Percentiles rank a stretch among this genome's conserved stretches.
These are phyloP conservation scores for Cystofilobasidium bisporidii DNA, from an alignment of 768 basidiomycete genomes.

Conservation along the genomic window DNA sequence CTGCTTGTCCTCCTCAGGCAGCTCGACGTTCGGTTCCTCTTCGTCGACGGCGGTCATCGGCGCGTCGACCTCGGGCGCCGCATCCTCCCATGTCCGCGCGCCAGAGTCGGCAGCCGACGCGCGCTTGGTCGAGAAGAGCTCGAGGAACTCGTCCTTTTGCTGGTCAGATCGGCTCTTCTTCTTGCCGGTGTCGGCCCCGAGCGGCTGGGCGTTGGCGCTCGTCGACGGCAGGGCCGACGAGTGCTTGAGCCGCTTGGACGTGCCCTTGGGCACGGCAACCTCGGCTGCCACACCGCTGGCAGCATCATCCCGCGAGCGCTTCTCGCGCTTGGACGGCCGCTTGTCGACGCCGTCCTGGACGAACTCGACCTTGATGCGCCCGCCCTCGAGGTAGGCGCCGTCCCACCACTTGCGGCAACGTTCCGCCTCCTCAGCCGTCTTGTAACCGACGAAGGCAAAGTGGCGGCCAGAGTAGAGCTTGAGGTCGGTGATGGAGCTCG, in stretches of 20 bases:
- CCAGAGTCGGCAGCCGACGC: constrained; percentile 35
- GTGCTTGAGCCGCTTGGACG: constrained; percentile 22
- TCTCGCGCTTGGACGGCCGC: constrained; percentile 44
- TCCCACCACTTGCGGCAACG: constrained; percentile 75
- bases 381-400: constrained; percentile 69
- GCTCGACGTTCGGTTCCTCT: constrained; percentile 29
- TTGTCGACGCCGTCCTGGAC: constrained; percentile 46
- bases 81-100: constrained; percentile 59
- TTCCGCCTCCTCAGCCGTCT: constrained; percentile 62
- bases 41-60: neutral
- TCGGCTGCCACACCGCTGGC: neutral
- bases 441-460: constrained; percentile 90
- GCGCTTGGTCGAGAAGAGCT: constrained; percentile 11
- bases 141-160: constrained; percentile 15
- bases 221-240: constrained; percentile 35
- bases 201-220: constrained; percentile 29
- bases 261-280: neutral
- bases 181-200: constrained; percentile 34
- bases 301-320: neutral
- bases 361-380: constrained; percentile 61
- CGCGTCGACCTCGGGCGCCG: neutral
- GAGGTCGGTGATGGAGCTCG: constrained; percentile 67
- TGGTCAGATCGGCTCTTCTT: constrained; percentile 39
- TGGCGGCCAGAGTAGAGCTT: constrained; percentile 71
- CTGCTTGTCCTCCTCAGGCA: constrained; percentile 31